Evolutionary conservation across 1,284 basidiomycete genomes (phyloP).

Genomic region (Ganoderma lucidum): DNA sequence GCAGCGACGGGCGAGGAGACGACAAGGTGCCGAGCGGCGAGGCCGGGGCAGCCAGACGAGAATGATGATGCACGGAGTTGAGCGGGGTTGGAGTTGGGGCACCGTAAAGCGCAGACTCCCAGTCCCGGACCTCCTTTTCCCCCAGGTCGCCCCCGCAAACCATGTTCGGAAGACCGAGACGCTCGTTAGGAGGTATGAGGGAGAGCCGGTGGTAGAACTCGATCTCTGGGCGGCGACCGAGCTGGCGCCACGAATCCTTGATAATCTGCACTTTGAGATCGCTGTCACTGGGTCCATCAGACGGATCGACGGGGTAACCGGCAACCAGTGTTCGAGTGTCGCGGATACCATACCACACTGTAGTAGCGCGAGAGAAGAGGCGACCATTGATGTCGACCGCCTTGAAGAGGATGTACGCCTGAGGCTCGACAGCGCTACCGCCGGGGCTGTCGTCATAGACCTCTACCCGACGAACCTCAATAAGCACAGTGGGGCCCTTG

Average conservation of each 20-base stretch:
- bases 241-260: constrained; percentile 31
- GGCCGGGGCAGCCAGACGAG: background rate
- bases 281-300: background rate
- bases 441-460: background rate
- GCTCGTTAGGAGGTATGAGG: background rate
- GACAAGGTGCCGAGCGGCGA: too few species aligned
- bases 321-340: background rate
- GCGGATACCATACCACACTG: constrained; percentile 4
- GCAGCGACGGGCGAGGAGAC: background rate
- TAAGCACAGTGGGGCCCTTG: background rate
- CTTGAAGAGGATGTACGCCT: constrained; percentile 13
- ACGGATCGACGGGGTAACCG: too few species aligned
- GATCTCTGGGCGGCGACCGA: constrained; percentile 12
- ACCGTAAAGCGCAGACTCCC: constrained; percentile 3
- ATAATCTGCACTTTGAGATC: constrained; percentile 12
- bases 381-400: constrained; percentile 21
- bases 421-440: too few species aligned
- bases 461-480: background rate
- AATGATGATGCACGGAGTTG: background rate
- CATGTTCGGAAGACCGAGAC: constrained; percentile 9
- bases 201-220: constrained; percentile 21
- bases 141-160: constrained; percentile 22
- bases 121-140: constrained; percentile 13
- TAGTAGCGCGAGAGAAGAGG: constrained; percentile 28
- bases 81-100: background rate